Conservation (phyloP, 73 alveolate genomes). For the Stentor coeruleus region DNA sequence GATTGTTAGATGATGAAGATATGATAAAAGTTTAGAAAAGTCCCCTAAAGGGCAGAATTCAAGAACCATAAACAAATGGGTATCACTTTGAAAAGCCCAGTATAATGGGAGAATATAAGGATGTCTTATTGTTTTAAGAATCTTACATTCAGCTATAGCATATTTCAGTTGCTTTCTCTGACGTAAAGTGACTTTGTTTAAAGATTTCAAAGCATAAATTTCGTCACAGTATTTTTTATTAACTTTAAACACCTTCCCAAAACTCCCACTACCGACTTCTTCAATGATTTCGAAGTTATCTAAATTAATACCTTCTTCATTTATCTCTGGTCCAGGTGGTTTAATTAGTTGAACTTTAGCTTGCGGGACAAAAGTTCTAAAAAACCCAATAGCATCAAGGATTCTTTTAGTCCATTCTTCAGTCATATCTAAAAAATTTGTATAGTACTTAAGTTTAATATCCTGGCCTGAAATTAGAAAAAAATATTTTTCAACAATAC, state of each 20-base stretch:
- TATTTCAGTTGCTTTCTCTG: slow-evolving; percentile 80
- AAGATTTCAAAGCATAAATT: slow-evolving; percentile 81
- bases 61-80: slow-evolving; percentile 72
- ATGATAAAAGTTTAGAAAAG: slow-evolving; percentile 29
- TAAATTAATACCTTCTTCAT: neutral
- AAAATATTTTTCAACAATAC: neutral
- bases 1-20: slow-evolving; percentile 63
- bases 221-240: slow-evolving; percentile 40
- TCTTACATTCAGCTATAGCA: slow-evolving; percentile 92
- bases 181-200: slow-evolving; percentile 69
- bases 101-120: slow-evolving; percentile 89
- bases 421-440: neutral
- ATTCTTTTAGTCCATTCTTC: neutral
- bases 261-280: slow-evolving; percentile 76
- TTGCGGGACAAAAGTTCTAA: no score
- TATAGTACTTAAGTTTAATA: neutral
- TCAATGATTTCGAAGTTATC: slow-evolving; percentile 41
- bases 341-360: neutral
- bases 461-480: neutral
- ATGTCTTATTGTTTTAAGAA: slow-evolving; percentile 74
- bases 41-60: slow-evolving; percentile 94
- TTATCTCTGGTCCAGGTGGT: neutral
- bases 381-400: neutral
- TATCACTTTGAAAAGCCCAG: slow-evolving; percentile 88
- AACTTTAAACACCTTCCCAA: slow-evolving; percentile 80